Conservation (phyloP, 225 moss, liverwort and hornwort species). For the Neckera pumila region DNA sequence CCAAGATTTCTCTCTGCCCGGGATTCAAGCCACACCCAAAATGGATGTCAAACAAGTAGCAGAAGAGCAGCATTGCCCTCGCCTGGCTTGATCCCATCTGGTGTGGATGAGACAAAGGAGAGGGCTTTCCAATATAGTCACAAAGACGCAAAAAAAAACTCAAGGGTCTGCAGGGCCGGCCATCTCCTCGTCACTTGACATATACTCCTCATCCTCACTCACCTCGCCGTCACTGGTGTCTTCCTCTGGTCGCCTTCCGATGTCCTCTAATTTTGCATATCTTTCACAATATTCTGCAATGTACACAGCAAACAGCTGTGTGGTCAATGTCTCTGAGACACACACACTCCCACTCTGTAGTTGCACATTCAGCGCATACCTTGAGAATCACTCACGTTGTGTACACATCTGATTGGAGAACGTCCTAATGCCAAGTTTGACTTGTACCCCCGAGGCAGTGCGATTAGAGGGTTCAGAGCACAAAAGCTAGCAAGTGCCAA, state of each 20-base stretch:
- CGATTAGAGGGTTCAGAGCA: neutral
- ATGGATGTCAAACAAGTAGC: slow-evolving; percentile 14
- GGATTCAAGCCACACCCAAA: slow-evolving; percentile 4
- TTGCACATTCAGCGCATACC: neutral
- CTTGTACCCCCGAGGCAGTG: neutral
- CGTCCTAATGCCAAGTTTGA: neutral
- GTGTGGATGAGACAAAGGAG: neutral
- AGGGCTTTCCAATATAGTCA: neutral
- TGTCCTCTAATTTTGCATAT: slow-evolving; percentile 87
- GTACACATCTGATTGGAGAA: neutral
- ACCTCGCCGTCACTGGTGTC: slow-evolving; percentile 75
- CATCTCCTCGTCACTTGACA: slow-evolving; percentile 96
- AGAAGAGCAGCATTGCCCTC: neutral
- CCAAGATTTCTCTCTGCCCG: neutral
- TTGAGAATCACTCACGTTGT: neutral
- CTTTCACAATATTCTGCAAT: slow-evolving; percentile 86
- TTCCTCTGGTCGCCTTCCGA: slow-evolving; percentile 62
- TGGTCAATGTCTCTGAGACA: neutral
- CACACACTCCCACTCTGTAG: neutral
- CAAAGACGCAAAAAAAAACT: neutral
- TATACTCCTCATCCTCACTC: slow-evolving; percentile 87
- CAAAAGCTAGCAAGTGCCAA: neutral
- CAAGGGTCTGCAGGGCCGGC: slow-evolving; percentile 92
- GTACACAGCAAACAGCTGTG: neutral
- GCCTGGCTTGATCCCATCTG: slow-evolving; percentile 3